phyloP scores from a whole-genome alignment of 2,329 filamentous ascomycete species.

The Colletotrichum plurivorum region DNA sequence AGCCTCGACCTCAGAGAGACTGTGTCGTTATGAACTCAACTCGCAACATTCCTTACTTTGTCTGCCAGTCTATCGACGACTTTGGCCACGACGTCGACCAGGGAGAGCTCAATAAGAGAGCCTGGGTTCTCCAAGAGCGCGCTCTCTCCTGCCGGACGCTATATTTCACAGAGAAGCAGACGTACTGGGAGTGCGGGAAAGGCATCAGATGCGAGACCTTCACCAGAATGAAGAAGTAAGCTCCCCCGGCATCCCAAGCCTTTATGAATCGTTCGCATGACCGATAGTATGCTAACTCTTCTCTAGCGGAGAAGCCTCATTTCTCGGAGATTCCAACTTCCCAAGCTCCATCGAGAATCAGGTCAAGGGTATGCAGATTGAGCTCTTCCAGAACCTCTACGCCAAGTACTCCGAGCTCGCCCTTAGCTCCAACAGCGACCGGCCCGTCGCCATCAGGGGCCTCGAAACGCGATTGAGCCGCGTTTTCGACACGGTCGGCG shows the following conservation, averaged over 20 bases:
- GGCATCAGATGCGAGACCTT: conserved; percentile 53
- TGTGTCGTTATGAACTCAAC: background rate
- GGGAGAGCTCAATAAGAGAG: conserved; percentile 49
- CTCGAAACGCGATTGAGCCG: conserved; percentile 12
- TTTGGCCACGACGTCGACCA: conserved; percentile 50
- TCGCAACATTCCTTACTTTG: background rate
- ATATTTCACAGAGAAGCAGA: conserved; percentile 52
- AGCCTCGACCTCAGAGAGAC: accelerated
- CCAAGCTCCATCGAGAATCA: background rate
- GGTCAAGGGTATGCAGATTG: conserved; percentile 8
- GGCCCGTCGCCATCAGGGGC: conserved; percentile 12
- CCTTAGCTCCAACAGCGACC: background rate
- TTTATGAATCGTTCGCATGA: background rate
- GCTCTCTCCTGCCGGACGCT: conserved; percentile 53
- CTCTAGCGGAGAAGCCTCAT: conserved; percentile 4
- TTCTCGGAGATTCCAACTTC: conserved; percentile 15
- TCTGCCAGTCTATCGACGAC: conserved; percentile 51
- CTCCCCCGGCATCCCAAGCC: conserved; percentile 17
- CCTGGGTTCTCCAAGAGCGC: conserved; percentile 57
- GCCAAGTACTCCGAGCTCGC: background rate
- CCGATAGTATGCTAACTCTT: background rate
- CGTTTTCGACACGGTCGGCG: background rate
- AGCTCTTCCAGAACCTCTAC: conserved; percentile 16
- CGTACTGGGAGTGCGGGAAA: conserved; percentile 55
- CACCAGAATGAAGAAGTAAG: conserved; percentile 51